Base-by-base conservation (phyloP, 2,329 filamentous ascomycete species). In the Metarhizium album region DNA sequence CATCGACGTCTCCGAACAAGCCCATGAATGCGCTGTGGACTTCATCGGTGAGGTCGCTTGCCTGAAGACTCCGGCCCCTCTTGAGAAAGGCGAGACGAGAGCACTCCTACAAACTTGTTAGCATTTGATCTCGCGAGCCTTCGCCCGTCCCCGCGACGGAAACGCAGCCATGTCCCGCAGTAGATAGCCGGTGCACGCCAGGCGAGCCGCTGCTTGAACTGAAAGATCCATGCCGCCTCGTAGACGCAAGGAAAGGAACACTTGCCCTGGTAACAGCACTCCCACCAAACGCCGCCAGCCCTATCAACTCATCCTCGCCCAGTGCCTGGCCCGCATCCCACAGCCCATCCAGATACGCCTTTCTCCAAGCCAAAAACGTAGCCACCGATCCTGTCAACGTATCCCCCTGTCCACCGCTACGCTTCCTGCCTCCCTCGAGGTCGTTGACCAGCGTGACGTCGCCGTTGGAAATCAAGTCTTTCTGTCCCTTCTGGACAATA, bases 381-480 rank as follows among this genome's bases (percentile, higher is more conserved):
- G 87, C 93, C 57, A 98, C 72, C 33, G 83, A 83, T 1, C 93
- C 93, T 0, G 93, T 97, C 57, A 98, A 72, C 3, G 93, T 97
- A 69, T 98, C 93, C 2, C 93, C 93, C 70, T 98, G 93, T 0
- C 93, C 93, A 46, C 91, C 93, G 52, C 87, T 91, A 57, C 93
- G 77, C 79, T 98, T 98, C 66, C 82, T 69, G 1, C 91, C 91
- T 8, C 93, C 93, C 61, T 81, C 70, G 2, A 90, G 70, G 58
- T 95, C 90, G 24, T 84, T 86, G 0, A 86, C 72, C 24, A 90
- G 69, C n/a, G 87, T 95, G 49, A 75, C 75, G 52, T 78, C 73
- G 13, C 90, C 88, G 60, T 95, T 87, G 2, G 84, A 89, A 53
- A 98, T 87, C 57, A 85, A 82, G 68, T 98, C 93, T 54, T 80